Conservation (phyloP, 2,329 filamentous ascomycete species). For the Hypocrella siamensis region DNA sequence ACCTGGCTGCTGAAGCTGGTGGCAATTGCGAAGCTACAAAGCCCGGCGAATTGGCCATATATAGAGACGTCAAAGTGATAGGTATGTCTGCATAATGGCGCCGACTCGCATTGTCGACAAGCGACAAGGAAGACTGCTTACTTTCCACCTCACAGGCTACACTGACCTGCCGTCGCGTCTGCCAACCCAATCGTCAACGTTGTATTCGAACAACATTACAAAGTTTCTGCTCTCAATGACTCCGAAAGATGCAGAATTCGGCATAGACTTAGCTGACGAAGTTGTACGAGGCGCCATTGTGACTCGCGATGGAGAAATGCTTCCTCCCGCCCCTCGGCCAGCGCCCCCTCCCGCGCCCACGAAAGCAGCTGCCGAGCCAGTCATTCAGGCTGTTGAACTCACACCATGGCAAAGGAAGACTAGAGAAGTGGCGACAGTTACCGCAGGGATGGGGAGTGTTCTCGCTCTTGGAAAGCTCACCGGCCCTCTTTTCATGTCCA, state of each 20-base stretch:
- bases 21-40: conserved; percentile 77
- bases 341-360: conserved; percentile 36
- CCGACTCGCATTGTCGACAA: neutral
- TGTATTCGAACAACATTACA: conserved; percentile 89
- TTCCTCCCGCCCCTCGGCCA: conserved; percentile 61
- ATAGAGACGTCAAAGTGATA: conserved; percentile 72
- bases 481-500: conserved; percentile 73
- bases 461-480: conserved; percentile 69
- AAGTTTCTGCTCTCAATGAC: conserved; percentile 75
- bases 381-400: conserved; percentile 41
- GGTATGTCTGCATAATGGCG: conserved; percentile 30
- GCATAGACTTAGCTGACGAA: conserved; percentile 67
- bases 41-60: conserved; percentile 51
- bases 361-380: conserved; percentile 29
- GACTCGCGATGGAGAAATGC: conserved; percentile 58
- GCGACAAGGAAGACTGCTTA: neutral
- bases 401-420: conserved; percentile 73
- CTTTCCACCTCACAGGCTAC: conserved; percentile 39
- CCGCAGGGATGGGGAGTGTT: conserved; percentile 61
- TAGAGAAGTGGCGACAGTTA: conserved; percentile 59
- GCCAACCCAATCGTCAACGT: conserved; percentile 74
- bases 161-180: conserved; percentile 77
- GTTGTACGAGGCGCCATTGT: conserved; percentile 78
- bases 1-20: conserved; percentile 74
- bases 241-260: conserved; percentile 63